Evolutionary conservation across 2,329 filamentous ascomycete species (phyloP).

Genomic region (Sodiomyces alkalinus): DNA sequence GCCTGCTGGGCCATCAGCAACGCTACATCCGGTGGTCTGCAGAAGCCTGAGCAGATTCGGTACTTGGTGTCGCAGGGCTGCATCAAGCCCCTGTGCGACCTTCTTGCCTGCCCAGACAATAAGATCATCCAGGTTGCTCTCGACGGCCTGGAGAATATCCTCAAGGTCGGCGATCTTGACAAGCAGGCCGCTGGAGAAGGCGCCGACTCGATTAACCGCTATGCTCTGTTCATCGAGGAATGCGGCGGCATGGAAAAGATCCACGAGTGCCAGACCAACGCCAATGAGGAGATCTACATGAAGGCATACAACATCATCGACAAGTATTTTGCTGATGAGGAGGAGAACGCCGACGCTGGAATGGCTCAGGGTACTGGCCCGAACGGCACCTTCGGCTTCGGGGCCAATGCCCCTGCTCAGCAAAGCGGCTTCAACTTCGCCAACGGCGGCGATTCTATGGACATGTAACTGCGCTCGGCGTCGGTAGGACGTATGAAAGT

Average conservation of each 20-base stretch:
- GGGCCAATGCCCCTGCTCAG: slow-evolving; percentile 37
- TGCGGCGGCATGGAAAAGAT: slow-evolving; percentile 99
- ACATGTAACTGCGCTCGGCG: slow-evolving; percentile 46
- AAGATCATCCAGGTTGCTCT: slow-evolving; percentile 99
- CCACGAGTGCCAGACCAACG: slow-evolving; percentile 98
- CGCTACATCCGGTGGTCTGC: slow-evolving; percentile 88
- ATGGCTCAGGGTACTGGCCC: slow-evolving; percentile 55
- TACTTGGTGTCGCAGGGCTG: slow-evolving; percentile 88
- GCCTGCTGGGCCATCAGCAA: slow-evolving; percentile 99
- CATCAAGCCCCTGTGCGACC: slow-evolving; percentile 93
- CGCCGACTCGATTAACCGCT: slow-evolving; percentile 78
- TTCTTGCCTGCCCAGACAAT: slow-evolving; percentile 92
- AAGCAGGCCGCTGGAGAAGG: slow-evolving; percentile 73
- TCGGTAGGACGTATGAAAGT: background rate
- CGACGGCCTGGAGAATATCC: slow-evolving; percentile 95
- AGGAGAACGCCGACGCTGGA: slow-evolving; percentile 75
- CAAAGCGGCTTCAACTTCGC: slow-evolving; percentile 91
- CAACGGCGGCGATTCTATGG: slow-evolving; percentile 50
- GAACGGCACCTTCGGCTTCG: slow-evolving; percentile 69
- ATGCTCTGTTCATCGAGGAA: slow-evolving; percentile 96
- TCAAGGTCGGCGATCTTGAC: slow-evolving; percentile 98
- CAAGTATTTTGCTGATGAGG: slow-evolving; percentile 99
- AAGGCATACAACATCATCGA: slow-evolving; percentile 99
- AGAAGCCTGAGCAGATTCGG: slow-evolving; percentile 97
- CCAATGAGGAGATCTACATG: slow-evolving; percentile 99